Evolutionary conservation across 805 yeast genomes (phyloP).

Genomic region (Jamesozyma jinghongensis): DNA sequence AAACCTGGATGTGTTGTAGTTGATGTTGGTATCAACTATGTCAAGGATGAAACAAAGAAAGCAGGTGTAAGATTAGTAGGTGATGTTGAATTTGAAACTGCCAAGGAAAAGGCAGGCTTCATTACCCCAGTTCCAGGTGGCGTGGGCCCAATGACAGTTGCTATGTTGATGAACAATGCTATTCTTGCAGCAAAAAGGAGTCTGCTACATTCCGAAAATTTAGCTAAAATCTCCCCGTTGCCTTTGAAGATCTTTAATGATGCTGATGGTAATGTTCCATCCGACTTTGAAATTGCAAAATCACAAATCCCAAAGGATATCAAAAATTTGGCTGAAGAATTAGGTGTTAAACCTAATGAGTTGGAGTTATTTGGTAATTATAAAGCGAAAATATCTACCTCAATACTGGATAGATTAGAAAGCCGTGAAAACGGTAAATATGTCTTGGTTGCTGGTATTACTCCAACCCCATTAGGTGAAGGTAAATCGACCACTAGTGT

Average conservation of each 20-base stretch:
- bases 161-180: conserved; percentile 84
- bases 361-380: conserved; percentile 81
- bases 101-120: conserved; percentile 48
- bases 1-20: conserved; percentile 78
- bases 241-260: conserved; percentile 38
- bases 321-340: conserved; percentile 62
- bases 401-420: conserved; percentile 58
- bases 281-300: conserved; percentile 84
- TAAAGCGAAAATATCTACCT: conserved; percentile 79
- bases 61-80: conserved; percentile 86
- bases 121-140: conserved; percentile 99
- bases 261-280: conserved; percentile 78
- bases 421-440: conserved; percentile 67
- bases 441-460: conserved; percentile 90
- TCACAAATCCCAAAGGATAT: conserved; percentile 82
- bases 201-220: conserved; percentile 27
- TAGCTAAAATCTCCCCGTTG: conserved; percentile 46
- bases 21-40: conserved; percentile 92
- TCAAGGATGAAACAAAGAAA: conserved; percentile 63
- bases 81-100: conserved; percentile 78
- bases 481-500: conserved; percentile 96
- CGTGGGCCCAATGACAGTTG: conserved; percentile 99
- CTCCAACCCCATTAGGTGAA: conserved; percentile 97
- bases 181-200: conserved; percentile 65
- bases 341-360: conserved; percentile 71